Conservation (phyloP, 106 monocot genomes). For the Apostasia shenzhenica region DNA sequence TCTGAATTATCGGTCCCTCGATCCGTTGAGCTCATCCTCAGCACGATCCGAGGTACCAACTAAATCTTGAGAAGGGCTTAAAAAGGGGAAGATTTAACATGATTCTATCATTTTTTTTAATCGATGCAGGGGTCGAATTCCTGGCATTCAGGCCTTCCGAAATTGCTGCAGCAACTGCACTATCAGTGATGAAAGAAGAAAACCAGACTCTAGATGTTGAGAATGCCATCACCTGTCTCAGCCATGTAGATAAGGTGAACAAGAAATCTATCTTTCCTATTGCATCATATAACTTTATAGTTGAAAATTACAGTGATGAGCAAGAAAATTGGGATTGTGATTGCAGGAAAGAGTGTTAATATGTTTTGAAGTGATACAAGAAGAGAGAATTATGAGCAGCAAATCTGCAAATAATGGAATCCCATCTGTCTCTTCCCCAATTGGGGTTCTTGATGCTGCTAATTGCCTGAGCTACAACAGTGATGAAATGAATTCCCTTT, state of each 20-base stretch:
- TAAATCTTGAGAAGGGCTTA: background rate
- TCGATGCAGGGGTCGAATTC: conserved; percentile 41
- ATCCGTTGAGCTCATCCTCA: conserved; percentile 37
- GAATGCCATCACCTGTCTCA: conserved; percentile 20
- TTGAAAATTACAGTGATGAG: background rate
- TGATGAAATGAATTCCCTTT: conserved; percentile 31
- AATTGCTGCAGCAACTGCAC: conserved; percentile 59
- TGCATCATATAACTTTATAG: background rate
- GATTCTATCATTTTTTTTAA: too few relatives aligned
- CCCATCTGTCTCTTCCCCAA: conserved; percentile 34
- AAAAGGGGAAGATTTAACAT: background rate
- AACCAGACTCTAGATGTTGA: conserved; percentile 18
- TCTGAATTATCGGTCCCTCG: conserved; percentile 13
- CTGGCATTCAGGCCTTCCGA: conserved; percentile 69
- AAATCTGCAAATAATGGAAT: conserved; percentile 12
- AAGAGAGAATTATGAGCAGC: conserved; percentile 16
- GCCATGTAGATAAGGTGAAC: conserved; percentile 36
- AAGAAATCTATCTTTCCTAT: background rate
- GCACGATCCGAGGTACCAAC: conserved; percentile 37
- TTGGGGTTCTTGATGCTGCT: conserved; percentile 56
- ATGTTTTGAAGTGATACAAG: conserved; percentile 48
- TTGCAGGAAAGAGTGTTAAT: conserved; percentile 55
- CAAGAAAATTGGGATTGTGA: background rate
- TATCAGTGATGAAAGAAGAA: conserved; percentile 20
- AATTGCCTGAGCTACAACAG: conserved; percentile 44